Conservation (phyloP, 2,329 filamentous ascomycete species). For the Blumeria graminis region DNA sequence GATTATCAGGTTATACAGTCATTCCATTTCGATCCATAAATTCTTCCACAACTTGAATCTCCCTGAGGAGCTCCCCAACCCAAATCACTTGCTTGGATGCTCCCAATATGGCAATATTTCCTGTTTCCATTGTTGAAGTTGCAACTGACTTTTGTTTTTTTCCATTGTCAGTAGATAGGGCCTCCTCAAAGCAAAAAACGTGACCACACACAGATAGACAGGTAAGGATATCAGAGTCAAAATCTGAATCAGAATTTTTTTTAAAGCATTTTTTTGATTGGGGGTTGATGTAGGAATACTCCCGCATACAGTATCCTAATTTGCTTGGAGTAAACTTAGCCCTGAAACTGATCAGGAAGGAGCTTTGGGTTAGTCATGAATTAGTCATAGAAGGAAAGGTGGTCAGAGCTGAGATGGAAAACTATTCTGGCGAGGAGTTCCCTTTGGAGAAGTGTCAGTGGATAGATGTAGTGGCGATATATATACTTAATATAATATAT, state of each 20-base stretch:
- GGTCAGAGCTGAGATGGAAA: too few relatives aligned
- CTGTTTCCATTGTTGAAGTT: neutral
- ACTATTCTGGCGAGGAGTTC: too few relatives aligned
- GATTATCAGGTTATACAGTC: neutral
- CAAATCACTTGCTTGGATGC: neutral
- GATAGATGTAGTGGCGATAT: too few relatives aligned
- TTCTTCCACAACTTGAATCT: neutral
- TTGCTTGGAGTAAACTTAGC: too few relatives aligned
- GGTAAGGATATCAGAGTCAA: neutral
- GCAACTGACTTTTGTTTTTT: neutral
- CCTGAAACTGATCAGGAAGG: too few relatives aligned
- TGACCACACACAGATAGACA: neutral
- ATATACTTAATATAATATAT: too few relatives aligned
- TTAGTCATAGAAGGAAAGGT: too few relatives aligned
- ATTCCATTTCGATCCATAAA: neutral
- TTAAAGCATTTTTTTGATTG: neutral
- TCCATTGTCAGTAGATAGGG: neutral
- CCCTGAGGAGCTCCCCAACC: neutral
- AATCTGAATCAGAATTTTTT: neutral
- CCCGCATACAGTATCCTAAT: too few relatives aligned
- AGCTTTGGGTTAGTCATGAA: too few relatives aligned
- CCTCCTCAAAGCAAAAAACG: neutral
- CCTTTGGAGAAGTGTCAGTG: too few relatives aligned
- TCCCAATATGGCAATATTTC: neutral
- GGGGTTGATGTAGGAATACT: neutral